Evolutionary conservation across 345 rosid species (phyloP).

Genomic region (Schrenkiella parvula): DNA sequence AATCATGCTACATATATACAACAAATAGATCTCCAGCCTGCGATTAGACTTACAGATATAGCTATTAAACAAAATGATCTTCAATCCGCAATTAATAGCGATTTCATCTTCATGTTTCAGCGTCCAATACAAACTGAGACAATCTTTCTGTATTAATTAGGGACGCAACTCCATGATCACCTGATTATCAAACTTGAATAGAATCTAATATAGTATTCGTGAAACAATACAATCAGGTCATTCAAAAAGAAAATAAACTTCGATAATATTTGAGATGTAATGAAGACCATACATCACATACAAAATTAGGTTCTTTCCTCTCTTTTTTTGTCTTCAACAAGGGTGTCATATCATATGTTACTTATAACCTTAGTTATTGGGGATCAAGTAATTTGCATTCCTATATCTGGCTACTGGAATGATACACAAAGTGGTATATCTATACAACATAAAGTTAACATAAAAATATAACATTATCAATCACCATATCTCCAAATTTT

Average conservation of each 20-base stretch:
- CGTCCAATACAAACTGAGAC: background rate
- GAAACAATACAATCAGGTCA: background rate
- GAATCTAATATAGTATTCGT: background rate
- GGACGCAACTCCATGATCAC: background rate
- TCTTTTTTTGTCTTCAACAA: background rate
- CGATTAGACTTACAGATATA: background rate
- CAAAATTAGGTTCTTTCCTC: background rate
- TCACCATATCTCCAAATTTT: constrained; percentile 1
- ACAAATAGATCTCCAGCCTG: background rate
- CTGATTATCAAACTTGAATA: background rate
- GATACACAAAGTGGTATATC: background rate
- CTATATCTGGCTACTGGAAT: background rate
- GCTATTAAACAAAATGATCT: background rate
- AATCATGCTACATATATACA: background rate
- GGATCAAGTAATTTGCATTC: background rate
- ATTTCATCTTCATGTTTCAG: background rate
- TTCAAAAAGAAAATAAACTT: background rate
- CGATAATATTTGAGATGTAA: background rate
- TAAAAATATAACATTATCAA: background rate
- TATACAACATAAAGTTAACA: background rate
- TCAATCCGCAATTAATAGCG: background rate
- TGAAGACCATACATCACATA: background rate
- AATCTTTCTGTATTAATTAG: background rate
- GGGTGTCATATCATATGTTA: background rate
- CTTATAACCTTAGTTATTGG: background rate